Percentiles rank a stretch among this genome's conserved stretches.
Conservation (phyloP, 306 rosid species). For the Lupinus albus region DNA sequence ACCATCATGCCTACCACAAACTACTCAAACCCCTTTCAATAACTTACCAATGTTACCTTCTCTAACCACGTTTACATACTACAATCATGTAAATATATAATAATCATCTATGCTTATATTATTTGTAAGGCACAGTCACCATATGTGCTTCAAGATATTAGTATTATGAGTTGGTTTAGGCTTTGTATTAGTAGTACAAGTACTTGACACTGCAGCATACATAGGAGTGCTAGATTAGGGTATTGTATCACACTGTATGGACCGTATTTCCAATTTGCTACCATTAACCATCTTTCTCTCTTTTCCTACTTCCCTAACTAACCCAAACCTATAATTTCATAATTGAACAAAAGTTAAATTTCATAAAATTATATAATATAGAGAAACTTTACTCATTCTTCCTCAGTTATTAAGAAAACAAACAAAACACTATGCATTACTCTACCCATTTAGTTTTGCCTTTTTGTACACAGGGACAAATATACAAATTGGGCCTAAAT, state of each 20-base stretch:
- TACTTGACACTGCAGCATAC: neutral
- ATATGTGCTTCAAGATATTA: neutral
- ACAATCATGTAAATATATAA: conserved; percentile 1
- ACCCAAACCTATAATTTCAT: neutral
- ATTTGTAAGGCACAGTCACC: neutral
- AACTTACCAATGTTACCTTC: neutral
- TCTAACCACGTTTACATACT: conserved; percentile 13
- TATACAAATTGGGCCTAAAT: neutral
- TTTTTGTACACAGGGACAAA: neutral
- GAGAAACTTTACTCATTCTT: neutral
- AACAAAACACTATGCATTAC: neutral
- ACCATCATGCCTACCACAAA: conserved; percentile 10
- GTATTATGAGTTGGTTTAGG: neutral
- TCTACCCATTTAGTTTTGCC: neutral
- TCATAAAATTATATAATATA: no score
- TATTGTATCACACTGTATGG: neutral
- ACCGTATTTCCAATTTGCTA: neutral
- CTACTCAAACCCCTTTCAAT: neutral
- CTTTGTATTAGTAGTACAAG: neutral
- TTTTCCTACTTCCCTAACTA: neutral
- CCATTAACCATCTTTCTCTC: neutral
- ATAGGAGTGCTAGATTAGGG: neutral
- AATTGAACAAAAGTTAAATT: neutral
- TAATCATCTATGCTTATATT: neutral
- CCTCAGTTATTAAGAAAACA: neutral